These are phyloP conservation scores for Solanum neorickii DNA, from an alignment of 257 asterid genomes.

Conservation along the genomic window DNA sequence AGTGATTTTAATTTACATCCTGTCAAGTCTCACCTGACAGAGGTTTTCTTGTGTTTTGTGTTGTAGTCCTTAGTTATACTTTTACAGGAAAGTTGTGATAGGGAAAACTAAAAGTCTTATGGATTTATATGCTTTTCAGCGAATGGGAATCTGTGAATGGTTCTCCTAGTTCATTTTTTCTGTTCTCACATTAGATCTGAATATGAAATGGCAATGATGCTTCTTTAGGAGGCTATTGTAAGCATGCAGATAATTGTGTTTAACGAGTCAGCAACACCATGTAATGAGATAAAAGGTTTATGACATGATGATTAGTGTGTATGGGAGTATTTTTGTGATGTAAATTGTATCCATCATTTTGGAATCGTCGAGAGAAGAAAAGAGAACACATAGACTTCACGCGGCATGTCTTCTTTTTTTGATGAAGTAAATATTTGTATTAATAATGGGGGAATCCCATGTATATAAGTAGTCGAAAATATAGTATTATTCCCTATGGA, in stretches of 20 bases:
- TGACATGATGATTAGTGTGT: not conserved
- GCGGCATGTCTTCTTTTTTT: not conserved
- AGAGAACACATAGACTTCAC: not conserved
- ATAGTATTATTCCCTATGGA: not conserved
- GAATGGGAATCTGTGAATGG: not conserved
- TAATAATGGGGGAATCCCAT: not conserved
- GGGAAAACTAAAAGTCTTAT: not conserved
- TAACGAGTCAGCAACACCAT: not conserved
- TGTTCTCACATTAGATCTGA: not conserved
- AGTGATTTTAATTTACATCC: constrained; percentile 15
- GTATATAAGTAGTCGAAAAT: not conserved
- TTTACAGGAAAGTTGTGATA: not conserved
- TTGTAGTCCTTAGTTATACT: not conserved
- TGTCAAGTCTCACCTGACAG: not conserved
- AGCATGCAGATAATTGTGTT: not conserved
- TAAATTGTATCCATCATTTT: not conserved
- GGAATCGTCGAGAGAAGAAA: not conserved
- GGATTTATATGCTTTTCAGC: not conserved
- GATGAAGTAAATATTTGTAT: not conserved
- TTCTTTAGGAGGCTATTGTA: not conserved
- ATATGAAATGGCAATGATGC: not conserved
- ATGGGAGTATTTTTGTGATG: not conserved
- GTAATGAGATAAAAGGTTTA: not conserved
- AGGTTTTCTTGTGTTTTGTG: not conserved
- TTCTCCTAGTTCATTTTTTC: not conserved